A percentile compares a stretch with the other conserved stretches of the same genome.
phyloP scores from a whole-genome alignment of 2,329 filamentous ascomycete genomes.

The Drechslerella dactyloides region DNA sequence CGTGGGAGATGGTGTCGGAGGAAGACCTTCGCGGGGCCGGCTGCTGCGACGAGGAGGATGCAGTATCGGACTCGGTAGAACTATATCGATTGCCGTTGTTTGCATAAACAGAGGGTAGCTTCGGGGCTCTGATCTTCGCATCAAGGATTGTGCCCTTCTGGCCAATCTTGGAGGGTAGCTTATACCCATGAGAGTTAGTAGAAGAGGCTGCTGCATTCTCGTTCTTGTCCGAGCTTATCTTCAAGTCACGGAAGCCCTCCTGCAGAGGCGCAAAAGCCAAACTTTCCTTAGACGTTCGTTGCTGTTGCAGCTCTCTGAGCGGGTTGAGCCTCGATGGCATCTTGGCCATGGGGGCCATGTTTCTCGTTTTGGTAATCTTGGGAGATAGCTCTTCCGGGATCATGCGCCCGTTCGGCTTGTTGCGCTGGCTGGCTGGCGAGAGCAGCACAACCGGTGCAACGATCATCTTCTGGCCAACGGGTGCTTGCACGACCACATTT shows the following conservation, averaged over 20 bases:
- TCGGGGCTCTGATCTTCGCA: slow-evolving; percentile 45
- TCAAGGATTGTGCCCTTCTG: slow-evolving; percentile 44
- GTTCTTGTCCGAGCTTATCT: slow-evolving; percentile 50
- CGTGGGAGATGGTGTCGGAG: slow-evolving; percentile 18
- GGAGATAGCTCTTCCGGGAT: slow-evolving; percentile 49
- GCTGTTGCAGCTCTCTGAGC: slow-evolving; percentile 46
- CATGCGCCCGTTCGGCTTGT: slow-evolving; percentile 41
- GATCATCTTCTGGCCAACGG: slow-evolving; percentile 46
- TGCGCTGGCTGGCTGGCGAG: slow-evolving; percentile 41
- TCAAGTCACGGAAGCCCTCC: slow-evolving; percentile 50
- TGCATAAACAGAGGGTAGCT: slow-evolving; percentile 38
- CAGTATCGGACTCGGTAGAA: slow-evolving; percentile 20
- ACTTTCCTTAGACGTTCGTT: slow-evolving; percentile 41
- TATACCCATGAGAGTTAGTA: slow-evolving; percentile 38
- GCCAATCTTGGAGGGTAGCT: slow-evolving; percentile 47
- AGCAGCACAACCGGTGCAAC: slow-evolving; percentile 46
- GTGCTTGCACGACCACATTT: slow-evolving; percentile 46
- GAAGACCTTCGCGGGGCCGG: slow-evolving; percentile 37
- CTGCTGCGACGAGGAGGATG: slow-evolving; percentile 14
- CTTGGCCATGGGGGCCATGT: slow-evolving; percentile 26
- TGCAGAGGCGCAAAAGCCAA: slow-evolving; percentile 37
- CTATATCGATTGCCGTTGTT: slow-evolving; percentile 14
- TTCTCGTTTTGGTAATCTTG: slow-evolving; percentile 48
- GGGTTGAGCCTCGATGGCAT: slow-evolving; percentile 47
- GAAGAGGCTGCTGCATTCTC: slow-evolving; percentile 37